phyloP scores from a whole-genome alignment of 345 rosid genomes.

The Adansonia digitata region DNA sequence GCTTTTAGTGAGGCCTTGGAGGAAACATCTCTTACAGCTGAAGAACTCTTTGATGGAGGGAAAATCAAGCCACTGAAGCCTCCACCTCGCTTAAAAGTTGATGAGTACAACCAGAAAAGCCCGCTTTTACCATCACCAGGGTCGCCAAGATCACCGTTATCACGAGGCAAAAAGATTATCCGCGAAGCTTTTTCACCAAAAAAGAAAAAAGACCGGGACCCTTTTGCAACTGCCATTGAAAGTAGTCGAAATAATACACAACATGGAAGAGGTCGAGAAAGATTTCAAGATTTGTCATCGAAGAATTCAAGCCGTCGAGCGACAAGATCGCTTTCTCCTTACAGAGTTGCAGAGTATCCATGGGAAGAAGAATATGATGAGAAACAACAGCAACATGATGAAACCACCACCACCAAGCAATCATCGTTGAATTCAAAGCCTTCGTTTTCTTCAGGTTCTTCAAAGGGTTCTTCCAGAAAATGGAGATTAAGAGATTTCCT shows the following conservation, averaged over 20 bases:
- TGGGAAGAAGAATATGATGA: conserved; percentile 66
- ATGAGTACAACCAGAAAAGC: conserved; percentile 16
- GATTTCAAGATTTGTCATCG: conserved; percentile 24
- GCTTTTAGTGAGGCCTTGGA: conserved; percentile 30
- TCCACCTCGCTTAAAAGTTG: conserved; percentile 45
- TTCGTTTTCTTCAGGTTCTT: conserved; percentile 14
- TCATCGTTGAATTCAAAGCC: conserved; percentile 16
- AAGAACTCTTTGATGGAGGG: conserved; percentile 74
- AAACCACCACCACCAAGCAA: conserved; percentile 20
- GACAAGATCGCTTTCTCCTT: conserved; percentile 72
- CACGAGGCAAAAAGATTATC: conserved; percentile 43
- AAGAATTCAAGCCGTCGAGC: conserved; percentile 45
- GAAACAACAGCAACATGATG: conserved; percentile 14
- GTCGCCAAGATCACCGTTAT: conserved; percentile 52
- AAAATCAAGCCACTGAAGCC: conserved; percentile 65
- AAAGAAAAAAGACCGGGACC: conserved; percentile 37
- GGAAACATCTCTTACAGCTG: conserved; percentile 45
- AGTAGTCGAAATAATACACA: conserved; percentile 27
- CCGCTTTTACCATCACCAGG: conserved; percentile 34
- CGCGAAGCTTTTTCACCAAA: conserved; percentile 56
- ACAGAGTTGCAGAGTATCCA: conserved; percentile 59
- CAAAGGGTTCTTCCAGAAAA: conserved; percentile 55
- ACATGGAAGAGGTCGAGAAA: conserved; percentile 42
- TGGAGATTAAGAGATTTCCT: conserved; percentile 80
- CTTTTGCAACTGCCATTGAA: conserved; percentile 33